A percentile compares a stretch with the other conserved stretches of the same genome.
Conservation (phyloP, 2,329 filamentous ascomycete species). For the Fusarium tuaranense region DNA sequence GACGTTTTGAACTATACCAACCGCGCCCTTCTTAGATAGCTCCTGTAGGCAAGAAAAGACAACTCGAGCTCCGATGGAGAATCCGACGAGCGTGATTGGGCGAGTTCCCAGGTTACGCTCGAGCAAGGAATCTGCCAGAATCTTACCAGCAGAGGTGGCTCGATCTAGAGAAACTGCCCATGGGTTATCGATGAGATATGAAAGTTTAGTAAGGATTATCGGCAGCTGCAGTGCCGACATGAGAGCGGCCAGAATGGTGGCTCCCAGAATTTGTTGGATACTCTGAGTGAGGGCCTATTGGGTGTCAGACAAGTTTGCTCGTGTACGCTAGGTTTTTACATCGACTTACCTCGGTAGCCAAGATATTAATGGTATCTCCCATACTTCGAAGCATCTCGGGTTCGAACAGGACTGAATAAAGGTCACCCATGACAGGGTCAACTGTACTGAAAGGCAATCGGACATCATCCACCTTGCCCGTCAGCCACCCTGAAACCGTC, state of each 20-base stretch:
- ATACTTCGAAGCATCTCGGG: conserved; percentile 98
- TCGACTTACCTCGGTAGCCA: conserved; percentile 88
- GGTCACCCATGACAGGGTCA: conserved; percentile 96
- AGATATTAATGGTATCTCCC: conserved; percentile 98
- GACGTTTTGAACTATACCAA: conserved; percentile 92
- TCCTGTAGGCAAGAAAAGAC: conserved; percentile 94
- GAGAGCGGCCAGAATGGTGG: conserved; percentile 85
- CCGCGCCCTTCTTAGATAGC: conserved; percentile 83
- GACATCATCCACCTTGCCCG: conserved; percentile 96
- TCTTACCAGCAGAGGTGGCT: conserved; percentile 87
- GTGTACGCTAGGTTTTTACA: too few relatives aligned
- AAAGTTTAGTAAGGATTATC: conserved; percentile 89
- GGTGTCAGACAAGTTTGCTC: conserved; percentile 3
- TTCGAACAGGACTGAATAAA: conserved; percentile 97
- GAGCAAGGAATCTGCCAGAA: conserved; percentile 93
- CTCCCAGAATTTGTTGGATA: conserved; percentile 93
- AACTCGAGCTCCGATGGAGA: conserved; percentile 90
- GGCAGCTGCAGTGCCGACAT: conserved; percentile 97
- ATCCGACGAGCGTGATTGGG: conserved; percentile 93
- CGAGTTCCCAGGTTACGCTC: conserved; percentile 91
- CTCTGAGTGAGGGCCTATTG: conserved; percentile 90
- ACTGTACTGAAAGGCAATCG: conserved; percentile 95
- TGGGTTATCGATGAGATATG: conserved; percentile 97
- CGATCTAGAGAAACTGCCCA: conserved; percentile 97
- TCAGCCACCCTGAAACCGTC: conserved; percentile 98